phyloP scores from a whole-genome alignment of 305 asterid species.

The Plantago rigida region DNA sequence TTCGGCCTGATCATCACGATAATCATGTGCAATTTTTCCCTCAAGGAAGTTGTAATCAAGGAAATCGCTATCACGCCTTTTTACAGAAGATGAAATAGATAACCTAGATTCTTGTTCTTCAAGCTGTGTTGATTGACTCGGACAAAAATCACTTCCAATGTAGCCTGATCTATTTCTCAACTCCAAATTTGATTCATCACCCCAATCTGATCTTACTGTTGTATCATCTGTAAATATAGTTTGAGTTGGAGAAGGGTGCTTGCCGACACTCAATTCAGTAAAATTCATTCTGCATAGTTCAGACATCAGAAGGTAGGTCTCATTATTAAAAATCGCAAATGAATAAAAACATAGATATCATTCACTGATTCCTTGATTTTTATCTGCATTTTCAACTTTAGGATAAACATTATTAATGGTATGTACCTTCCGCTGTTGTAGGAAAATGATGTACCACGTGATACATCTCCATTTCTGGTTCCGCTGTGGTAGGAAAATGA shows the following conservation, averaged over 20 bases:
- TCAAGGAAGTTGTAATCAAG: slow-evolving; percentile 39
- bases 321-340: background rate
- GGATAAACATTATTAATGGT: slow-evolving; percentile 21
- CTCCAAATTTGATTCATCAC: slow-evolving; percentile 42
- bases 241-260: slow-evolving; percentile 45
- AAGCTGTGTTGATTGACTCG: slow-evolving; percentile 46
- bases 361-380: background rate
- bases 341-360: no score
- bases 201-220: slow-evolving; percentile 41
- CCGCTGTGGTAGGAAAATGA: slow-evolving; percentile 52
- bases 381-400: slow-evolving; percentile 21
- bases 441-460: slow-evolving; percentile 54
- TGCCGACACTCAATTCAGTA: slow-evolving; percentile 37
- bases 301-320: slow-evolving; percentile 17
- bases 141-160: slow-evolving; percentile 40
- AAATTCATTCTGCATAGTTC: slow-evolving; percentile 43
- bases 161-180: slow-evolving; percentile 43
- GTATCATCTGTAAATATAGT: slow-evolving; percentile 44
- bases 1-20: slow-evolving; percentile 36
- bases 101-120: slow-evolving; percentile 52
- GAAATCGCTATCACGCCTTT: slow-evolving; percentile 40
- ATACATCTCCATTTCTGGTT: slow-evolving; percentile 39
- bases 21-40: slow-evolving; percentile 37
- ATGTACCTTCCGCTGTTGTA: slow-evolving; percentile 56
- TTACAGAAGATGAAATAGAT: slow-evolving; percentile 42